Evolutionary conservation across 2,329 filamentous ascomycete species (phyloP).

Genomic region (Trichoderma oligosporum): DNA sequence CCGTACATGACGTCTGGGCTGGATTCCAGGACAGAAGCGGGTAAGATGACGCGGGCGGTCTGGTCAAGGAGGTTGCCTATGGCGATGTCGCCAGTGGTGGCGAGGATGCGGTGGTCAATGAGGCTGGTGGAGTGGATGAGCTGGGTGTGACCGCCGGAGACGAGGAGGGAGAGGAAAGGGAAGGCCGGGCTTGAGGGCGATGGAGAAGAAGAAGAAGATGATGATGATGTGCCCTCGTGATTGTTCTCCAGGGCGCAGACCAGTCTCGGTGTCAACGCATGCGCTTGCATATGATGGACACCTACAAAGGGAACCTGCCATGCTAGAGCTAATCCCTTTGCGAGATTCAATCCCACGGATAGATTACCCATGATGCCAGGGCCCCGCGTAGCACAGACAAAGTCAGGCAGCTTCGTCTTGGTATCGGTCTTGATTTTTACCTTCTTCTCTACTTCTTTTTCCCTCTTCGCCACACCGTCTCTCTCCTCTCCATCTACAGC

Average conservation of each 20-base stretch:
- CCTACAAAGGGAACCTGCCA: constrained; percentile 80
- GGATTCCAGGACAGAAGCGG: constrained; percentile 50
- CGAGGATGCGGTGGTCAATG: constrained; percentile 68
- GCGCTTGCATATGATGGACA: constrained; percentile 97
- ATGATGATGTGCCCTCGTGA: not conserved
- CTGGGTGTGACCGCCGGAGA: constrained; percentile 89
- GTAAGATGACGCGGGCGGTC: constrained; percentile 71
- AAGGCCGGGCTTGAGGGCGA: constrained; percentile 52
- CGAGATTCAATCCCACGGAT: constrained; percentile 72
- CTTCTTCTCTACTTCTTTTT: not conserved
- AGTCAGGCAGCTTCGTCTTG: constrained; percentile 61
- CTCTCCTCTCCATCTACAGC: constrained; percentile 5
- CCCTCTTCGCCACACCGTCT: constrained; percentile 18
- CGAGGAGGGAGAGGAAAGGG: constrained; percentile 83
- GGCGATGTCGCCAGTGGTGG: constrained; percentile 73
- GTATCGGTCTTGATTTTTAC: no score
- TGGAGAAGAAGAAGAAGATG: not conserved
- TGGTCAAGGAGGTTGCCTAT: constrained; percentile 90
- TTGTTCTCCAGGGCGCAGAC: constrained; percentile 48
- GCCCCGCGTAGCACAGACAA: constrained; percentile 84
- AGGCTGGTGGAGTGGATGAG: constrained; percentile 70
- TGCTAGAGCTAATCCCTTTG: constrained; percentile 80
- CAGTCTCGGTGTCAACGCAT: constrained; percentile 82
- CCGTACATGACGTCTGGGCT: constrained; percentile 73
- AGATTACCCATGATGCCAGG: constrained; percentile 84